phyloP scores from a whole-genome alignment of 129 eudicot genomes.

The Artemisia annua region DNA sequence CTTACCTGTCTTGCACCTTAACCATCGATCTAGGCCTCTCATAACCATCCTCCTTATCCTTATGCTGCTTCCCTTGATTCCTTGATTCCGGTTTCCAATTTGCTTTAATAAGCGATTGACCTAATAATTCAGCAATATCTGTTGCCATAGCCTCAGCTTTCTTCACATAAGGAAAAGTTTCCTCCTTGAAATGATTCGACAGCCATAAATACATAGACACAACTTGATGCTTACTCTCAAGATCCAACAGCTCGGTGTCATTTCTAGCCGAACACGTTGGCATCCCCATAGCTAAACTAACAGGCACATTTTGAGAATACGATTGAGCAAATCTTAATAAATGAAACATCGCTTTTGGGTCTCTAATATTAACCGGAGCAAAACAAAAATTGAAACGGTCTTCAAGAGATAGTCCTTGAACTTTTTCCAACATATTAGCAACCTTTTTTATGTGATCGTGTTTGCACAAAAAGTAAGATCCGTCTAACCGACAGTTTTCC shows the following conservation, averaged over 20 bases:
- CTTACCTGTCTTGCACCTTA: slow-evolving; percentile 55
- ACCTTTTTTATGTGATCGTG: slow-evolving; percentile 72
- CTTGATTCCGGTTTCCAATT: slow-evolving; percentile 91
- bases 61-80: slow-evolving; percentile 42
- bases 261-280: slow-evolving; percentile 77
- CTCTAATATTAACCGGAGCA: slow-evolving; percentile 94
- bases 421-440: slow-evolving; percentile 92
- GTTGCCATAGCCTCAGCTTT: slow-evolving; percentile 90
- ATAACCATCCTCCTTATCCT: slow-evolving; percentile 57
- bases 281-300: slow-evolving; percentile 90
- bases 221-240: slow-evolving; percentile 96
- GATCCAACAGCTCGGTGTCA: slow-evolving; percentile 91
- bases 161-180: slow-evolving; percentile 69
- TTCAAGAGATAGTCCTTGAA: slow-evolving; percentile 74
- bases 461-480: slow-evolving; percentile 74
- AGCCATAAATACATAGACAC: slow-evolving; percentile 93
- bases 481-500: slow-evolving; percentile 76
- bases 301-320: slow-evolving; percentile 68
- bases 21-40: slow-evolving; percentile 76
- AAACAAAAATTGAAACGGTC: slow-evolving; percentile 97
- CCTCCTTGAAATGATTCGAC: slow-evolving; percentile 86
- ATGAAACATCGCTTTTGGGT: slow-evolving; percentile 98
- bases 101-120: slow-evolving; percentile 60
- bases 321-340: slow-evolving; percentile 78
- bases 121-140: slow-evolving; percentile 75